phyloP scores from a whole-genome alignment of 768 basidiomycete species.

The Calocybe gangraenosa region DNA sequence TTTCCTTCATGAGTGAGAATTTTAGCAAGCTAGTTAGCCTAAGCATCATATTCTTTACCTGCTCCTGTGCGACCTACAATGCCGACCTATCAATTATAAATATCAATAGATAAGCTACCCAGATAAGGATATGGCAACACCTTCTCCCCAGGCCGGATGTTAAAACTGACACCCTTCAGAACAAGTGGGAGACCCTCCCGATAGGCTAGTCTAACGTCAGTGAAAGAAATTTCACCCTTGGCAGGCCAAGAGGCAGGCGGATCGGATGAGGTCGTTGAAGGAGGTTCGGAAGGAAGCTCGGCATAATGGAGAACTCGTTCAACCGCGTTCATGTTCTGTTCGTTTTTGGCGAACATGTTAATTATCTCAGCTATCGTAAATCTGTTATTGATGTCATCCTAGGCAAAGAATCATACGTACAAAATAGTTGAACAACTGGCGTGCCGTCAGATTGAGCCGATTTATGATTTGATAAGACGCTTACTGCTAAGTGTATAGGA shows the following conservation, averaged over 20 bases:
- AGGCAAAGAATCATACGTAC: slow-evolving; percentile 27
- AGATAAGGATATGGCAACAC: slow-evolving; percentile 24
- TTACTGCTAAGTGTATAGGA: slow-evolving; percentile 50
- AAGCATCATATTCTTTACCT: slow-evolving; percentile 19
- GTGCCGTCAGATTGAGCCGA: background rate
- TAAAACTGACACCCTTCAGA: slow-evolving; percentile 55
- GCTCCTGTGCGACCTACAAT: slow-evolving; percentile 47
- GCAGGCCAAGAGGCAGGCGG: slow-evolving; percentile 47
- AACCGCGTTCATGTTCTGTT: slow-evolving; percentile 71
- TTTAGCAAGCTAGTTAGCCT: background rate
- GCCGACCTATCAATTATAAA: slow-evolving; percentile 28
- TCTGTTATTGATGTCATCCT: background rate
- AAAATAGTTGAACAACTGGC: slow-evolving; percentile 49
- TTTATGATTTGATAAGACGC: slow-evolving; percentile 17
- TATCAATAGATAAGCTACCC: background rate
- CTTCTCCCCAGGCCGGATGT: slow-evolving; percentile 60
- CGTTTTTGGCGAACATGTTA: slow-evolving; percentile 52
- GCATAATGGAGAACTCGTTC: slow-evolving; percentile 70
- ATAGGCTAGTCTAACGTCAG: slow-evolving; percentile 54
- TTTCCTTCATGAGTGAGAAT: slow-evolving; percentile 30
- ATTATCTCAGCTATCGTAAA: slow-evolving; percentile 44
- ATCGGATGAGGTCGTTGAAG: slow-evolving; percentile 35
- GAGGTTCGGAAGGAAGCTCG: slow-evolving; percentile 55
- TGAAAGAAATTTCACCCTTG: slow-evolving; percentile 51
- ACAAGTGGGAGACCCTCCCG: slow-evolving; percentile 62